Base-by-base conservation (phyloP, 2,329 filamentous ascomycete species). In the Ceratocystis variospora region DNA sequence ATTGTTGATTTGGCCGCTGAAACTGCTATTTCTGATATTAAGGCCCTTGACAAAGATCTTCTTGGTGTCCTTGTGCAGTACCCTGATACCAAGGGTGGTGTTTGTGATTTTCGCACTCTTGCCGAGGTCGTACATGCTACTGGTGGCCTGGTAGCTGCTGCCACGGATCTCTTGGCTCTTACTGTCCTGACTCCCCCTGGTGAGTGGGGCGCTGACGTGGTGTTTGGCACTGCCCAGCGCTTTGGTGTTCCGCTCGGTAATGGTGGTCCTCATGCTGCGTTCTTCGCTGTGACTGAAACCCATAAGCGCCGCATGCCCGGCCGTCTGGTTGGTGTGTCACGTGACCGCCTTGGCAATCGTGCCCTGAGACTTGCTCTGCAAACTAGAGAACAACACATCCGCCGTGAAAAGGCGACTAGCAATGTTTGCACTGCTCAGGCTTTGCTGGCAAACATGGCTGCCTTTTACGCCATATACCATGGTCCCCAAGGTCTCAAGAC, bases 391-490 rank as follows among this genome's bases (percentile, higher is more conserved):
- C 93, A 97, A 78, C 93, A 97, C 75, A 96, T 97, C 74, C 84
- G 93, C 70, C 84, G 93, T 72, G 93, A 97, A 75, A 96, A 96
- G 81, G 93, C 93, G 1, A 97, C 93, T 1, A 96, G 91, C 79
- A 97, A 97, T 73, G 92, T 96, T 68, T 97, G 93, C 79, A 97
- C 93, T 1, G 92, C 93, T 1, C 93, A 97, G 77, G 93, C 93
- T 7, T 79, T 97, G 31, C 80, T 96, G 63, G 93, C 93, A 46
- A 97, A 97, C 76, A 96, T 96, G 90, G 93, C 86, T 71, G 90
- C 92, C 65, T 87, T 96, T 78, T 97, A 96, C 73, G 92, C 91
- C 64, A 81, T 96, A 65, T 97, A 96, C 75, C 93, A 97, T 74
- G 93, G 93, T 2, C 93, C 93, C 0, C 76, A 85, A 65, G 91